These are phyloP conservation scores for Aspergillus flavus DNA, from an alignment of 2,329 filamentous ascomycete species.

Conservation along the genomic window DNA sequence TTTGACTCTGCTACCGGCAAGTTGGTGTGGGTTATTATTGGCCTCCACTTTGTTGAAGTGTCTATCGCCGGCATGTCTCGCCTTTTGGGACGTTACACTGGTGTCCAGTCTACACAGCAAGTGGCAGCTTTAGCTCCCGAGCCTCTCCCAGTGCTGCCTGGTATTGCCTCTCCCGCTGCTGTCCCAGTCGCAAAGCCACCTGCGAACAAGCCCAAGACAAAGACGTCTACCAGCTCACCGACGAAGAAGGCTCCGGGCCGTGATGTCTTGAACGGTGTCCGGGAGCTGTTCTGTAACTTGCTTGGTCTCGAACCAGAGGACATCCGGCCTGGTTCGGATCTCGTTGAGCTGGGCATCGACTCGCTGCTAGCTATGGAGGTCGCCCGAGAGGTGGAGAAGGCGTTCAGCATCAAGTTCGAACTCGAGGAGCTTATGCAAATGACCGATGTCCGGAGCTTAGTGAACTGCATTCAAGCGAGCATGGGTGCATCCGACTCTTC, in stretches of 20 bases:
- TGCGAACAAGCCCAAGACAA: neutral
- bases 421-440: conserved; percentile 29
- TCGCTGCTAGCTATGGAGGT: conserved; percentile 18
- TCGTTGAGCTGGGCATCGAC: conserved; percentile 37
- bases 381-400: conserved; percentile 8
- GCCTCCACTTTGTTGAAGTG: conserved; percentile 29
- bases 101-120: neutral
- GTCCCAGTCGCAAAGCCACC: neutral
- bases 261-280: neutral
- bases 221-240: neutral
- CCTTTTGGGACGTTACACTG: conserved; percentile 11
- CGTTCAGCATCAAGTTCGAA: conserved; percentile 1
- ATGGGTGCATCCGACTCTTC: conserved; percentile 6
- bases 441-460: conserved; percentile 29
- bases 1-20: conserved; percentile 29
- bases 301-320: conserved; percentile 44
- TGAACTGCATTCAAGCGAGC: conserved; percentile 23
- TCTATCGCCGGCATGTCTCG: conserved; percentile 23
- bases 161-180: neutral
- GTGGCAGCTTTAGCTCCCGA: neutral
- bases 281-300: conserved; percentile 8
- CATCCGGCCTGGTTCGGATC: conserved; percentile 37
- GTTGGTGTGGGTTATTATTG: conserved; percentile 32
- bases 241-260: neutral
- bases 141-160: neutral